A percentile compares a stretch with the other conserved stretches of the same genome.
phyloP scores from a whole-genome alignment of 2,329 filamentous ascomycete genomes.

The Colletotrichum godetiae region DNA sequence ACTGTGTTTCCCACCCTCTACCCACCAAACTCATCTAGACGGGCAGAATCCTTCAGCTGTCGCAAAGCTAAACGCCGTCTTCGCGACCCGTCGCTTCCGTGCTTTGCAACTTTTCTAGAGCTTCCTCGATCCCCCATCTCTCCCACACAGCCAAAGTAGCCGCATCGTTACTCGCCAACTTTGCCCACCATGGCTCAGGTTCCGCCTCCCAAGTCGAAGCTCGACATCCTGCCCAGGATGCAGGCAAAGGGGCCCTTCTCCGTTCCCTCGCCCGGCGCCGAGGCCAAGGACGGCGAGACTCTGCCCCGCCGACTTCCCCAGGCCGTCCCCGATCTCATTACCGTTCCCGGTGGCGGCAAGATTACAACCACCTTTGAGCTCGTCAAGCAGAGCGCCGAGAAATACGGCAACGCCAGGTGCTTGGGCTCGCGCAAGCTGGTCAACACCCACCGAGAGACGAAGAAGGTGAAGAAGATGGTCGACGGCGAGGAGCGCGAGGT shows the following conservation, averaged over 20 bases:
- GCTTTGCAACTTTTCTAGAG: background rate
- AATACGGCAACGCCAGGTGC: constrained; percentile 73
- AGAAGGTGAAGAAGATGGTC: constrained; percentile 89
- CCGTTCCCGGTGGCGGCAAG: constrained; percentile 68
- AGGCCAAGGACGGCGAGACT: constrained; percentile 78
- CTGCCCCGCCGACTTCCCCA: constrained; percentile 75
- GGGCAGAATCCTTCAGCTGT: background rate
- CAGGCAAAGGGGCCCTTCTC: constrained; percentile 73
- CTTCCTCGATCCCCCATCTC: background rate
- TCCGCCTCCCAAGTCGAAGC: constrained; percentile 30
- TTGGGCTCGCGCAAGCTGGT: constrained; percentile 79
- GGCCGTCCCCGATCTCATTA: constrained; percentile 71
- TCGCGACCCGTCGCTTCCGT: constrained; percentile 10
- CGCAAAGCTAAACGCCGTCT: background rate
- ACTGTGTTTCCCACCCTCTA: background rate
- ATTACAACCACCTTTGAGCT: constrained; percentile 82
- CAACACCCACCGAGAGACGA: constrained; percentile 83
- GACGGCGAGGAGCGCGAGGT: constrained; percentile 83
- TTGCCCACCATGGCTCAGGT: constrained; percentile 24
- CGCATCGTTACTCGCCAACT: background rate
- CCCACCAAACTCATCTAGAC: background rate
- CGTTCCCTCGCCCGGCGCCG: constrained; percentile 73
- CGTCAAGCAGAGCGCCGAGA: constrained; percentile 72
- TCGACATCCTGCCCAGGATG: constrained; percentile 56
- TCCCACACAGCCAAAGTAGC: background rate